phyloP scores from a whole-genome alignment of 768 basidiomycete genomes.

The Gautieria morchelliformis region DNA sequence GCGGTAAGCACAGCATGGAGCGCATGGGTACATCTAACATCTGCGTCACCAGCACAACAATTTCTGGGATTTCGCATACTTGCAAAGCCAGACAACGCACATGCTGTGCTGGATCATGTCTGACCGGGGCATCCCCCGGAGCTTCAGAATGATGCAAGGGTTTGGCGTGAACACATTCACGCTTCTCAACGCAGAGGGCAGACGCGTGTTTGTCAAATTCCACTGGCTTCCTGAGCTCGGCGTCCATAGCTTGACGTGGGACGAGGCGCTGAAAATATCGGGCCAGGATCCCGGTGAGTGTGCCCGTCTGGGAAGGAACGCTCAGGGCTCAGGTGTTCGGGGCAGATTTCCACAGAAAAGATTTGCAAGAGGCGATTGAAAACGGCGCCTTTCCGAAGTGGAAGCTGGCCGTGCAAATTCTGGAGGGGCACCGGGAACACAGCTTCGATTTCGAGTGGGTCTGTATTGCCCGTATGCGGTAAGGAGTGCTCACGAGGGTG shows the following conservation, averaged over 20 bases:
- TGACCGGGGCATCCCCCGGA: slow-evolving; percentile 78
- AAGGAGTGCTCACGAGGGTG: background rate
- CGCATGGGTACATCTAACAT: background rate
- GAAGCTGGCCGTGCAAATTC: slow-evolving; percentile 67
- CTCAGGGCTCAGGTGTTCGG: background rate
- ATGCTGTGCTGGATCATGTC: slow-evolving; percentile 83
- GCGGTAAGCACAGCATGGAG: slow-evolving; percentile 21
- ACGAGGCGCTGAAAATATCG: slow-evolving; percentile 74
- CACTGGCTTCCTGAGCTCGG: slow-evolving; percentile 78
- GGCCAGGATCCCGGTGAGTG: slow-evolving; percentile 71
- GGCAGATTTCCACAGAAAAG: slow-evolving; percentile 77
- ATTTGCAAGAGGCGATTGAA: slow-evolving; percentile 75
- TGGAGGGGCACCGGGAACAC: slow-evolving; percentile 64
- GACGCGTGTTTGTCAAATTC: slow-evolving; percentile 81
- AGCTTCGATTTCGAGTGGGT: slow-evolving; percentile 67
- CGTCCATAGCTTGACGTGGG: slow-evolving; percentile 79
- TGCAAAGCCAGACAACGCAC: slow-evolving; percentile 65
- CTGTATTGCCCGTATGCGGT: background rate
- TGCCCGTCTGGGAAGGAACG: background rate
- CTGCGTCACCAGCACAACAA: slow-evolving; percentile 53
- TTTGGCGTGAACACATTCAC: slow-evolving; percentile 84
- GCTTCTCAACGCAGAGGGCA: slow-evolving; percentile 53
- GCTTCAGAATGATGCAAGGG: slow-evolving; percentile 83
- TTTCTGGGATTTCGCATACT: slow-evolving; percentile 77
- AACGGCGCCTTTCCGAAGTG: slow-evolving; percentile 64